Evolutionary conservation across 2,329 filamentous ascomycete genomes (phyloP), one percentile per base, ranked within the genome.

Genomic region (Amphichorda felina): DNA sequence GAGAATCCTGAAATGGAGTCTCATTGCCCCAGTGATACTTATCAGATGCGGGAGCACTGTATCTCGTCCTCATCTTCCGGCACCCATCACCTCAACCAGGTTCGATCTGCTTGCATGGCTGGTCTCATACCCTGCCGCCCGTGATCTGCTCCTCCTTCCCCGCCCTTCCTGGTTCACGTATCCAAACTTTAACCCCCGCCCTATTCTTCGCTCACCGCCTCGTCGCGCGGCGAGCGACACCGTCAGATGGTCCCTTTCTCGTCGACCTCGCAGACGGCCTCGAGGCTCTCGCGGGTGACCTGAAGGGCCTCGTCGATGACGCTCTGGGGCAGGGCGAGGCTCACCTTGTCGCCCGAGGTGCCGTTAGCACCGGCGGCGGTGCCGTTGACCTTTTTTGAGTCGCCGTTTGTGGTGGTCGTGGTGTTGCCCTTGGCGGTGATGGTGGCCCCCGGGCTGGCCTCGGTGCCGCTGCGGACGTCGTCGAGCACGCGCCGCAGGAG

Each of bases 281-380:
- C 73, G 29, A 80, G 57, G 42, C 67, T 68, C 45, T 78, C 73
- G 39, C 68, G 61, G 19, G 75, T 75, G 22, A 72, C 60, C 43
- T 65, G 66, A n/a, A 79, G 57, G 4, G 74, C 73, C 43, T 81
- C 72, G 18, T 78, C 70, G 11, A 80, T 56, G n/a, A 78, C 72
- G 3, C 60, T 50, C 37, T 67, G 61, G 10, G 78, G 75, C 29
- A 81, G 53, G 22, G 74, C 75, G 11, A 79, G 61, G 44, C 53
- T 63, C 14, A 41, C 34, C 18, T 51, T 51, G 10, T 47, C 51
- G 30, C 15, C 18, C 11, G 3, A 11, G 9, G 31, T 7, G 17
- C 17, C 18, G 4, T 15, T 15, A 14, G 31, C 31, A 14, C 18
- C 38, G 14, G 42, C 38, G 3, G 44, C 37, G 22, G 11, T 26